Percentiles rank a stretch among this genome's conserved stretches.
phyloP scores from a whole-genome alignment of 2,329 filamentous ascomycete species.

The Nigrospora osmanthi region DNA sequence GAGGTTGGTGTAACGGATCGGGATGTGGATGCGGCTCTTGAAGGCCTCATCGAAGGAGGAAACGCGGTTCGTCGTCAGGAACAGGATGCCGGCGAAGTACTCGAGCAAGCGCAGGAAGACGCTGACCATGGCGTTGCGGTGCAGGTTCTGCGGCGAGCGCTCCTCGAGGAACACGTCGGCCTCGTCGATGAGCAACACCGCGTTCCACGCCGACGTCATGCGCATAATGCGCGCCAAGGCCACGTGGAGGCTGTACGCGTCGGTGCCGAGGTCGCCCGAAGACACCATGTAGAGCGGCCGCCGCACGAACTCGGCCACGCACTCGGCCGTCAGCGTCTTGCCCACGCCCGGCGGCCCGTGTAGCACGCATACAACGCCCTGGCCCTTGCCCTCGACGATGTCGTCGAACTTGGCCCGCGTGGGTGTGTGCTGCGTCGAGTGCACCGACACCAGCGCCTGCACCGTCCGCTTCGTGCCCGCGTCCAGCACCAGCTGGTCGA shows the following conservation, averaged over 20 bases:
- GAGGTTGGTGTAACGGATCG: conserved; percentile 12
- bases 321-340: conserved; percentile 26
- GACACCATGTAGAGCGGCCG: conserved; percentile 23
- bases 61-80: conserved; percentile 14
- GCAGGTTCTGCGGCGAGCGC: conserved; percentile 13
- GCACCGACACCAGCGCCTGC: conserved; percentile 27
- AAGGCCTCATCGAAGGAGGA: conserved; percentile 13
- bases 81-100: conserved; percentile 13
- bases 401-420: conserved; percentile 1
- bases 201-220: conserved; percentile 30
- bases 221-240: conserved; percentile 21
- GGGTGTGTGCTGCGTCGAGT: not conserved
- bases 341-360: conserved; percentile 36
- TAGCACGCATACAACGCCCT: conserved; percentile 35
- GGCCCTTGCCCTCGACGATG: conserved; percentile 10
- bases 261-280: conserved; percentile 20
- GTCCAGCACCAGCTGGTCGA: conserved; percentile 40
- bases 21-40: conserved; percentile 13
- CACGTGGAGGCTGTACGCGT: conserved; percentile 13
- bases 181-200: conserved; percentile 23
- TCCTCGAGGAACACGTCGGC: conserved; percentile 24
- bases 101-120: conserved; percentile 11
- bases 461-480: conserved; percentile 42
- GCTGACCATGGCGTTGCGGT: conserved; percentile 11
- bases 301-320: conserved; percentile 24